Evolutionary conservation across 2,329 filamentous ascomycete genomes (phyloP).

Genomic region (Fusarium zealandicum): DNA sequence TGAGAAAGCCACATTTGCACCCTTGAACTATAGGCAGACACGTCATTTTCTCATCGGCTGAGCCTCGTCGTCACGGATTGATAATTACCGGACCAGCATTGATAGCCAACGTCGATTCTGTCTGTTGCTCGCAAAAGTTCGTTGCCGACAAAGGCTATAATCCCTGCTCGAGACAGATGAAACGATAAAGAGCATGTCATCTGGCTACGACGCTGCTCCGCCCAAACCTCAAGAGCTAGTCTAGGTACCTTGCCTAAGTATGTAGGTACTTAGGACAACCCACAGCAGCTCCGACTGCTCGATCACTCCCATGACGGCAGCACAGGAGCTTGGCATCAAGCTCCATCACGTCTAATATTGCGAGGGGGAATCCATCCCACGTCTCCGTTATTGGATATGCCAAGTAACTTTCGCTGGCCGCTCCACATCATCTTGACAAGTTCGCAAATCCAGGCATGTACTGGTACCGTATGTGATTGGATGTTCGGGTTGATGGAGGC

Average conservation of each 20-base stretch:
- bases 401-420: constrained; percentile 18
- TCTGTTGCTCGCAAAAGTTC: constrained; percentile 1
- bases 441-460: constrained; percentile 31
- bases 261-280: constrained; percentile 15
- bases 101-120: constrained; percentile 29
- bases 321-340: constrained; percentile 9
- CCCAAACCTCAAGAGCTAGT: constrained; percentile 16
- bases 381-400: constrained; percentile 28
- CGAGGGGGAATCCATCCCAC: constrained; percentile 24
- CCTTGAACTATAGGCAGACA: constrained; percentile 20
- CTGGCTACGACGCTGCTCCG: constrained; percentile 14
- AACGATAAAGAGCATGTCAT: constrained; percentile 22
- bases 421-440: constrained; percentile 26
- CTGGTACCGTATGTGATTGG: constrained; percentile 42
- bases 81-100: constrained; percentile 28
- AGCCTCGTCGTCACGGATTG: constrained; percentile 32
- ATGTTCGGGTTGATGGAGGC: constrained; percentile 36
- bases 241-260: constrained; percentile 14
- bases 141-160: neutral
- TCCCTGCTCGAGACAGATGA: neutral
- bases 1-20: constrained; percentile 11
- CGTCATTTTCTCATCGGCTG: constrained; percentile 32
- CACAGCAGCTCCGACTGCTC: neutral
- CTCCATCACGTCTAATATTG: constrained; percentile 13
- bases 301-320: constrained; percentile 19